Base-by-base conservation (phyloP, 192 early-diverging fungal species). In the Umbelopsis sp. region DNA sequence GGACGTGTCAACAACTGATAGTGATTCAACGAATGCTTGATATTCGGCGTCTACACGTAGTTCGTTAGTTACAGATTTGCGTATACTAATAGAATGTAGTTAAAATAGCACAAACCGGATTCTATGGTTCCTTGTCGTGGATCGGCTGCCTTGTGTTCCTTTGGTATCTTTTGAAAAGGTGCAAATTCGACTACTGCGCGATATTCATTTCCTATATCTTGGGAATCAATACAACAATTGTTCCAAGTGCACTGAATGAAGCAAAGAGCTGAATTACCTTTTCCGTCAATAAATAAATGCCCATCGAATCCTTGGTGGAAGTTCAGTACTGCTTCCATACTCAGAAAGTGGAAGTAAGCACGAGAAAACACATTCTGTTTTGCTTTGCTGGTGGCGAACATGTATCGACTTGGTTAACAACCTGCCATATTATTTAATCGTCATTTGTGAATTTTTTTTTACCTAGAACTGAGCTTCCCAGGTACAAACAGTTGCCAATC, bases 111-210 rank as follows among this genome's bases (percentile, higher is more conserved):
- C 47, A 49, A 16, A 92, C 91, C 92, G 65, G 85, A 67, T 32
- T 95, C 90, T 50, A 95, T 92, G 0, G 93, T 94, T 45, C 89
- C 91, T 81, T 90, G 88, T 45, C 89, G 78, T n/a, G 86, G 54
- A 68, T 95, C 92, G 0, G 76, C 32, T 71, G 88, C 85, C 67
- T 87, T 86, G 71, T 80, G 84, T 32, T 87, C 88, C 50, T 87
- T 90, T 22, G 93, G 90, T 29, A 88, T 72, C 65, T 86, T 85
- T 78, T 94, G 93, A 69, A 85, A 95, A 31, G 89, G 88, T 8
- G 92, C 90, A 76, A 95, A 92, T 73, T 95, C 94, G 0, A 95
- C 93, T 16, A 89, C 78, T 1, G 91, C 93, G 22, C 86, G 76
- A 50, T 83, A 83, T 70, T 93, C 88, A 59, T 81, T 85, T n/a